Evolutionary conservation across 2,329 filamentous ascomycete species (phyloP), one percentile per base, ranked within the genome.

Genomic region (Emmonsia crescens): DNA sequence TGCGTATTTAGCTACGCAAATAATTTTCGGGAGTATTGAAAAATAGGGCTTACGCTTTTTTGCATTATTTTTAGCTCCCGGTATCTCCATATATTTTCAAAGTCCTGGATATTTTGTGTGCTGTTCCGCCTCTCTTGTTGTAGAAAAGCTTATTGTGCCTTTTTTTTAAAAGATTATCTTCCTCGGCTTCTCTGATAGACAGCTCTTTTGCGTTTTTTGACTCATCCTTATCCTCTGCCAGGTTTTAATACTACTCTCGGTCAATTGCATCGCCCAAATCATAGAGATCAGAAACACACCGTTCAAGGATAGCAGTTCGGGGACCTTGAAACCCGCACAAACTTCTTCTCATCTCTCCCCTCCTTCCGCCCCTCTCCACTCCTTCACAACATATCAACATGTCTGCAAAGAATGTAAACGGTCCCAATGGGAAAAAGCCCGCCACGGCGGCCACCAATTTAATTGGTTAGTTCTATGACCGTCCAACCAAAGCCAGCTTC

Each of bases 391-490:
- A 31, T 16, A 57, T 21, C 19, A 57, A 46, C 16, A 87, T 87
- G 84, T 83, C 83, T 63, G 82, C 84, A 63, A 85, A 85, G 71
- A 80, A 75, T 66, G 79, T 76, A 64, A 57, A 57, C 19, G 40
- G 55, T 29, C 40, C 38, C 38, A 78, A 80, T 69, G 81, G 81
- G 27, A 93, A 89, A 80, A 85, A 88, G 80, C 88, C 89, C 69
- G 85, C 92, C 63, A 91, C 91, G 61, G 89, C 86, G 65, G 92
- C 92, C 52, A 92, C 89, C 56, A 96, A 96, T 77, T 79, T 97
- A 70, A 92, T 96, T 71, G 91, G 91, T 94, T 81, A 70, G 83
- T 71, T 67, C 38, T 59, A 51, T 27, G 38, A 36, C 36, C 60
- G 65, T 71, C 63, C 49, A 62, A 66, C 63, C 67, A 71, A 69